Conservation (phyloP, 768 basidiomycete species). For the Phaeotremella skinneri region DNA sequence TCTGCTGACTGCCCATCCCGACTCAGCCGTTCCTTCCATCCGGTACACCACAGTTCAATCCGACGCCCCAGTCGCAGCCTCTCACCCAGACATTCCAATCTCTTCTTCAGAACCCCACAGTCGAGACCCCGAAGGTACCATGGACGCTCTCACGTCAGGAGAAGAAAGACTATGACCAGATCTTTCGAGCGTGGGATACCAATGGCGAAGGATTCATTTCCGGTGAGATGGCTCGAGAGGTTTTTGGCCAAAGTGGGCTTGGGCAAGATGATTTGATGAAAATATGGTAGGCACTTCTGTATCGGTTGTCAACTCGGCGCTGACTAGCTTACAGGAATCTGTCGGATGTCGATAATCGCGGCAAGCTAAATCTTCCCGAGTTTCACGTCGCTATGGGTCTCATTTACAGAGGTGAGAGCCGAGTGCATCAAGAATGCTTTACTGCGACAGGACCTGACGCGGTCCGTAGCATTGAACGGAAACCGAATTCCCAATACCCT, state of each 20-base stretch:
- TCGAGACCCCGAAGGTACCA: slow-evolving; percentile 65
- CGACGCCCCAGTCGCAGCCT: slow-evolving; percentile 57
- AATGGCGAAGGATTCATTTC: slow-evolving; percentile 73
- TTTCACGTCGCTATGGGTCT: slow-evolving; percentile 99
- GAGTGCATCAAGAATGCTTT: neutral
- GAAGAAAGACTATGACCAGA: slow-evolving; percentile 93
- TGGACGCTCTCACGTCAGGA: slow-evolving; percentile 86
- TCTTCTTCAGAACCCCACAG: slow-evolving; percentile 71
- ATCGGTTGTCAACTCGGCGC: neutral
- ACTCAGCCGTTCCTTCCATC: slow-evolving; percentile 46
- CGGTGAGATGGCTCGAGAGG: slow-evolving; percentile 79
- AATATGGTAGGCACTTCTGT: slow-evolving; percentile 68
- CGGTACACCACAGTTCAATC: slow-evolving; percentile 61
- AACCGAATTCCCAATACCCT: slow-evolving; percentile 82
- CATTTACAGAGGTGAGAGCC: slow-evolving; percentile 91
- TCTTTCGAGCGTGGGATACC: slow-evolving; percentile 95
- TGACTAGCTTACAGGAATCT: slow-evolving; percentile 65
- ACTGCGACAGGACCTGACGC: slow-evolving; percentile 1
- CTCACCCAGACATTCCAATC: slow-evolving; percentile 85
- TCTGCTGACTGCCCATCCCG: slow-evolving; percentile 6
- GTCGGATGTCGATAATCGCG: slow-evolving; percentile 88
- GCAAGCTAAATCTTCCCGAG: slow-evolving; percentile 90
- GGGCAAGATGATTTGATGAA: slow-evolving; percentile 84
- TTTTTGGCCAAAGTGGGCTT: slow-evolving; percentile 90
- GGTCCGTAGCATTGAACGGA: slow-evolving; percentile 73